Percentiles rank a stretch among this genome's conserved stretches.
These are phyloP conservation scores for Colletotrichum destructivum DNA, from an alignment of 2,329 filamentous ascomycete species.

Conservation along the genomic window DNA sequence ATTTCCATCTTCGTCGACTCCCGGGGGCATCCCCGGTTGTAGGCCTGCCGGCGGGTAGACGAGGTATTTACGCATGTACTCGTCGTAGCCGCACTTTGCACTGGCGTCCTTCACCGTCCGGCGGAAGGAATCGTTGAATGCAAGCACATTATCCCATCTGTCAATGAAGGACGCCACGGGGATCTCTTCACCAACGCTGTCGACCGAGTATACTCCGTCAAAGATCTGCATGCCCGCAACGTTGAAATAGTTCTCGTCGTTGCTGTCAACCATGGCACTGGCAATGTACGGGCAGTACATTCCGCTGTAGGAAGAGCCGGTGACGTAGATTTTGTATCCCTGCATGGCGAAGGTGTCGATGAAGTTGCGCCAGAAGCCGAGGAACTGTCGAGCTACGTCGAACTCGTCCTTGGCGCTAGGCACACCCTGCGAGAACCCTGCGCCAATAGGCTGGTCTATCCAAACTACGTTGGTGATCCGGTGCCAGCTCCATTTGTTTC, in stretches of 20 bases:
- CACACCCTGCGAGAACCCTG: slow-evolving; percentile 78
- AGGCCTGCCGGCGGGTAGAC: slow-evolving; percentile 77
- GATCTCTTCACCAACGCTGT: slow-evolving; percentile 60
- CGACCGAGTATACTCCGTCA: slow-evolving; percentile 75
- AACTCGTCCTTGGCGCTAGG: slow-evolving; percentile 76
- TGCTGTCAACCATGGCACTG: slow-evolving; percentile 77
- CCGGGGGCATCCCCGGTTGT: slow-evolving; percentile 66
- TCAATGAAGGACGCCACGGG: slow-evolving; percentile 73
- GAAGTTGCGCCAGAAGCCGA: slow-evolving; percentile 86
- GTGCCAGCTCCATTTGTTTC: slow-evolving; percentile 81
- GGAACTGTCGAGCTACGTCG: slow-evolving; percentile 79
- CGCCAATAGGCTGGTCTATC: slow-evolving; percentile 78
- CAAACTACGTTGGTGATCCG: slow-evolving; percentile 84
- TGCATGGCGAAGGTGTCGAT: slow-evolving; percentile 79
- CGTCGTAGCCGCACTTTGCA: slow-evolving; percentile 73
- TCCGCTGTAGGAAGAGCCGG: slow-evolving; percentile 81
- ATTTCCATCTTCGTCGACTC: slow-evolving; percentile 54
- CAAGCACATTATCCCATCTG: slow-evolving; percentile 72
- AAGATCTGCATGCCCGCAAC: slow-evolving; percentile 80
- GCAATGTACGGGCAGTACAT: slow-evolving; percentile 80
- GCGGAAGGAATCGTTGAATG: slow-evolving; percentile 73
- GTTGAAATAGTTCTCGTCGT: slow-evolving; percentile 78
- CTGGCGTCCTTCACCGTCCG: slow-evolving; percentile 66
- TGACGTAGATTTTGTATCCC: slow-evolving; percentile 79
- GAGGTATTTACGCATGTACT: slow-evolving; percentile 73